Conservation (phyloP, 2,329 filamentous ascomycete genomes). For the Coniochaeta sp. region DNA sequence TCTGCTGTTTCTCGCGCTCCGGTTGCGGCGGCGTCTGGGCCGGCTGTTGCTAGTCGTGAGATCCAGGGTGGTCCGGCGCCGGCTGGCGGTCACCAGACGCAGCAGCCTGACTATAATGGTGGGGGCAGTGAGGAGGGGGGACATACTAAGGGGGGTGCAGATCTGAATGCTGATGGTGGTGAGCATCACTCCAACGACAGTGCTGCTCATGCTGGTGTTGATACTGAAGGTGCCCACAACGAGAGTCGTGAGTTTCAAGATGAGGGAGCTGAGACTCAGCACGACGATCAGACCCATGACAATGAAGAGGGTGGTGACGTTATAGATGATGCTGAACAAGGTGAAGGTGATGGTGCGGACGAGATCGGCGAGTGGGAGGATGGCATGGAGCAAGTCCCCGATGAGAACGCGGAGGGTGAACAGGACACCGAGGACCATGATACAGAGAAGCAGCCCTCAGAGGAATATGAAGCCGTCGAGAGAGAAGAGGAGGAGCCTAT, state of each 20-base stretch:
- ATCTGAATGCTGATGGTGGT: background rate
- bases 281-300: background rate
- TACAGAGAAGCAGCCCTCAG: background rate
- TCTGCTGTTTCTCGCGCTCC: background rate
- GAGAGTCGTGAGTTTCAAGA: background rate
- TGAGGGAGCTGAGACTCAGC: no score
- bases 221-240: background rate
- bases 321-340: no score
- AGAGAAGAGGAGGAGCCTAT: background rate
- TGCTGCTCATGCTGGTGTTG: background rate
- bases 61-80: background rate
- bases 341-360: background rate
- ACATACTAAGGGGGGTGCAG: background rate
- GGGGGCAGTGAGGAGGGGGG: no score
- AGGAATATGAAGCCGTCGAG: background rate
- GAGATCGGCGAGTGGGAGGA: background rate
- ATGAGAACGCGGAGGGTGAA: no score
- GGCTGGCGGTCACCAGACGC: background rate
- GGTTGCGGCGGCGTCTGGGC: background rate
- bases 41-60: background rate
- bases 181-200: background rate
- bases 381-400: background rate
- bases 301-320: slow-evolving; percentile 5
- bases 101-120: slow-evolving; percentile 1
- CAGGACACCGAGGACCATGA: background rate